Evolutionary conservation across 768 basidiomycete species (phyloP).

Genomic region (Suillus spraguei): DNA sequence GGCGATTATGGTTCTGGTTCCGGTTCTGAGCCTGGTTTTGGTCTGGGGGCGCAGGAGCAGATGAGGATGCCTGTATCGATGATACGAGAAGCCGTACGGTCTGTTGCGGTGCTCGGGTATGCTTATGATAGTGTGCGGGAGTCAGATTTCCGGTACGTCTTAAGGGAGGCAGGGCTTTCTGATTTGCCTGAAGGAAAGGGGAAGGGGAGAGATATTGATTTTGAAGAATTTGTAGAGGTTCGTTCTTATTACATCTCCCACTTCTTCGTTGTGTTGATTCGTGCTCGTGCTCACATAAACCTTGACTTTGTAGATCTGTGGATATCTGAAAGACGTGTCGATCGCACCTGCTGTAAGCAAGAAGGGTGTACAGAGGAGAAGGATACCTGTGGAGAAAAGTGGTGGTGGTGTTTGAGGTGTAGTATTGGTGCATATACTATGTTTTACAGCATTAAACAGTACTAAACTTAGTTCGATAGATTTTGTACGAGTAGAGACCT

Average conservation of each 20-base stretch:
- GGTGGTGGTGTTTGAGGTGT: constrained; percentile 31
- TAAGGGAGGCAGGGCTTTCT: constrained; percentile 73
- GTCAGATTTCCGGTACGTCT: constrained; percentile 73
- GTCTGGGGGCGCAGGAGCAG: constrained; percentile 14
- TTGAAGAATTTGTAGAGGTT: constrained; percentile 91
- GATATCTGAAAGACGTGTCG: constrained; percentile 67
- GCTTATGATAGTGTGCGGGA: constrained; percentile 63
- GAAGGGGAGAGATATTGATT: constrained; percentile 46
- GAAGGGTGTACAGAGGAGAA: constrained; percentile 36
- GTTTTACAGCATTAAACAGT: not conserved
- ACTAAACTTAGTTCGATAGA: not conserved
- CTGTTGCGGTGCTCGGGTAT: constrained; percentile 27
- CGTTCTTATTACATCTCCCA: constrained; percentile 26
- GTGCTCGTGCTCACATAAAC: not conserved
- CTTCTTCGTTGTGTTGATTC: not conserved
- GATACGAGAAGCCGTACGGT: constrained; percentile 31
- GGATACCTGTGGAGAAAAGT: constrained; percentile 50
- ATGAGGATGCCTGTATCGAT: constrained; percentile 42
- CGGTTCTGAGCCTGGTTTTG: constrained; percentile 21
- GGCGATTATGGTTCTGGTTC: not conserved
- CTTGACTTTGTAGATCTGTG: too few relatives aligned
- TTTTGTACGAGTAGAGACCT: not conserved
- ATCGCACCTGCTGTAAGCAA: constrained; percentile 41
- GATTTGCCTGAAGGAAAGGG: constrained; percentile 21
- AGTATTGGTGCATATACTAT: not conserved